phyloP scores from a whole-genome alignment of 78 protist genomes.

The Isochrysis galbana region DNA sequence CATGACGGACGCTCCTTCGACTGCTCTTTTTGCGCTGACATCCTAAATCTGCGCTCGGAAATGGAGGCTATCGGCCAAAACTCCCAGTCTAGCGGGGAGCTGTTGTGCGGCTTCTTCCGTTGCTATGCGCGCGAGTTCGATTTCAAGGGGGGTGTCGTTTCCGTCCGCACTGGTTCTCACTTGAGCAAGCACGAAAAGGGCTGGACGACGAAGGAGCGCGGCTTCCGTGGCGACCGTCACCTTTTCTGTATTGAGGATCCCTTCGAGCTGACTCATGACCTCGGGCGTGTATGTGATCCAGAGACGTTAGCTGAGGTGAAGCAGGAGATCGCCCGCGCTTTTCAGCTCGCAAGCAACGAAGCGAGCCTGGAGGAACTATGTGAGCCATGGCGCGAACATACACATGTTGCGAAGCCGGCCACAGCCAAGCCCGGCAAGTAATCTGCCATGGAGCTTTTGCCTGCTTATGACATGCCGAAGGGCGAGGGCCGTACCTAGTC shows the following conservation, averaged over 20 bases:
- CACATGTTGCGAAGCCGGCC: no score
- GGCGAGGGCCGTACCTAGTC: no score
- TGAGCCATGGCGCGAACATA: neutral
- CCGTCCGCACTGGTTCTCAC: neutral
- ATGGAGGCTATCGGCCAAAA: no score
- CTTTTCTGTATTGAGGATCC: constrained; percentile 27
- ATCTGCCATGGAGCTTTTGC: no score
- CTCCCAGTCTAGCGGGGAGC: neutral
- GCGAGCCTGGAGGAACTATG: neutral
- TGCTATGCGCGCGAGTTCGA: neutral
- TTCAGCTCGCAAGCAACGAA: neutral
- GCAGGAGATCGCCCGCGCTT: neutral
- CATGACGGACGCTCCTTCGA: neutral
- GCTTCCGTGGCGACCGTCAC: constrained; percentile 12
- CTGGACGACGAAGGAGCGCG: neutral
- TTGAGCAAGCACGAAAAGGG: neutral
- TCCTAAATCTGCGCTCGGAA: neutral
- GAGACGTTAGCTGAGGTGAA: neutral
- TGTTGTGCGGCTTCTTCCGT: neutral
- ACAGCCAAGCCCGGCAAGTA: no score
- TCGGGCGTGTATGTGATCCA: neutral
- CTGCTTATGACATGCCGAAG: no score
- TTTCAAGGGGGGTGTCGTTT: neutral
- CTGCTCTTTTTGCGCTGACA: neutral
- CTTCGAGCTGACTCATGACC: constrained; percentile 17